Conservation (phyloP, 2,329 filamentous ascomycete genomes). For the Aspergillus aculeatus region DNA sequence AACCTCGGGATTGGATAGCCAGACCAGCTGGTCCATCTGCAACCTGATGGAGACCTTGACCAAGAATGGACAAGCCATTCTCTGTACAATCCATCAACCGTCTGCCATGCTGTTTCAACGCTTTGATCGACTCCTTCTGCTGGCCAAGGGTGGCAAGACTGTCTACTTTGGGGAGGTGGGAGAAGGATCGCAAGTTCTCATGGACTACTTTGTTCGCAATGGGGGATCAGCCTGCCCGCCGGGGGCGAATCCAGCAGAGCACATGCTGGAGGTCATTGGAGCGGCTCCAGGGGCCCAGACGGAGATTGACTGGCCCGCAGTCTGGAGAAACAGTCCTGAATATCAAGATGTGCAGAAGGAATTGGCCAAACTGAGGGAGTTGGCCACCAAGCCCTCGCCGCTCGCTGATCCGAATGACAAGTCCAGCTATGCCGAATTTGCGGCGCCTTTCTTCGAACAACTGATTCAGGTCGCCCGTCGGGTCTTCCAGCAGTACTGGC, state of each 20-base stretch:
- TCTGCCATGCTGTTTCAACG: constrained; percentile 87
- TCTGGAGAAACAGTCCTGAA: constrained; percentile 59
- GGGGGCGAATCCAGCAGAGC: constrained; percentile 68
- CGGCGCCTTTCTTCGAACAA: constrained; percentile 67
- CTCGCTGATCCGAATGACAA: constrained; percentile 43
- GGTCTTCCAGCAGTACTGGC: constrained; percentile 86
- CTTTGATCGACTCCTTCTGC: constrained; percentile 63
- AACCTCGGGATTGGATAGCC: constrained; percentile 84
- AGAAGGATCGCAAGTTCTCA: constrained; percentile 52
- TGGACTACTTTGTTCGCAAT: constrained; percentile 64
- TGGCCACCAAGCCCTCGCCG: constrained; percentile 36
- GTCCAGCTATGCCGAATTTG: constrained; percentile 67
- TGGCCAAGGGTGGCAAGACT: constrained; percentile 61
- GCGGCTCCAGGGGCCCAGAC: constrained; percentile 60
- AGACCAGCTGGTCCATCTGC: constrained; percentile 86
- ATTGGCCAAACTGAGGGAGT: constrained; percentile 54
- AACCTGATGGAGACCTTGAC: constrained; percentile 82
- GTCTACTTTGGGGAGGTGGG: constrained; percentile 67
- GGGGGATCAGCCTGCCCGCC: constrained; percentile 53
- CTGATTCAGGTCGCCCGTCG: constrained; percentile 64
- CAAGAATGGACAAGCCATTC: constrained; percentile 79
- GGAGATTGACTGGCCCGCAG: constrained; percentile 51
- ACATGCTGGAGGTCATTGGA: constrained; percentile 57
- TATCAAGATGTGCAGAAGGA: constrained; percentile 46
- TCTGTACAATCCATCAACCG: constrained; percentile 92